Evolutionary conservation across 176 grass and related monocot species (phyloP).

Genomic region (Phoenix roebelenii): DNA sequence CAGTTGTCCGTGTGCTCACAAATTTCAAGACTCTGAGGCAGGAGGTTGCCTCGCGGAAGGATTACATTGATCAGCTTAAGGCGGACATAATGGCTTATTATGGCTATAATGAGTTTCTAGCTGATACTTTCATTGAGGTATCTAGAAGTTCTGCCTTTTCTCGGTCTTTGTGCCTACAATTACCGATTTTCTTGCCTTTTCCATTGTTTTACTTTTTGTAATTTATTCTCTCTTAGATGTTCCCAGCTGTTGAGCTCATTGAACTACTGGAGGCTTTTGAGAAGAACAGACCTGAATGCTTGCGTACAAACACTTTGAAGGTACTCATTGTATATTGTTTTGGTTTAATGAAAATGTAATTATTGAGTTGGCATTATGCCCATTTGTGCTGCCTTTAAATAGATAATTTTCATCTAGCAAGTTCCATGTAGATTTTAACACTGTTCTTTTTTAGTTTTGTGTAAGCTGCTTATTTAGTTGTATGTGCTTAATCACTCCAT

Average conservation of each 20-base stretch:
- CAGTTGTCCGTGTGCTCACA: slow-evolving; percentile 88
- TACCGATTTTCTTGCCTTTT: neutral
- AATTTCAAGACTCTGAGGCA: slow-evolving; percentile 82
- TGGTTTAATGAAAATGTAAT: too few relatives aligned
- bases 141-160: neutral
- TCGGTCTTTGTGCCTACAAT: too few relatives aligned
- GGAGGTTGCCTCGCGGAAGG: slow-evolving; percentile 65
- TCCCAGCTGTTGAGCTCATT: slow-evolving; percentile 78
- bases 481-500: neutral
- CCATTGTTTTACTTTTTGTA: neutral
- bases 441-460: neutral
- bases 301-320: slow-evolving; percentile 92
- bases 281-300: slow-evolving; percentile 78
- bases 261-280: slow-evolving; percentile 91
- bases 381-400: too few relatives aligned
- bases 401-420: too few relatives aligned
- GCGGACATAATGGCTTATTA: slow-evolving; percentile 83
- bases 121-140: slow-evolving; percentile 77
- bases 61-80: slow-evolving; percentile 81
- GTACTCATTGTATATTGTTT: slow-evolving; percentile 22
- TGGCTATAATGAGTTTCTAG: slow-evolving; percentile 90
- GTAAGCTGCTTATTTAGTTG: neutral
- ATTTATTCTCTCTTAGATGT: slow-evolving; percentile 42
- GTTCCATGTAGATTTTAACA: too few relatives aligned
- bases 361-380: too few relatives aligned